Conservation (phyloP, 768 basidiomycete species). For the Suillus alpinus region DNA sequence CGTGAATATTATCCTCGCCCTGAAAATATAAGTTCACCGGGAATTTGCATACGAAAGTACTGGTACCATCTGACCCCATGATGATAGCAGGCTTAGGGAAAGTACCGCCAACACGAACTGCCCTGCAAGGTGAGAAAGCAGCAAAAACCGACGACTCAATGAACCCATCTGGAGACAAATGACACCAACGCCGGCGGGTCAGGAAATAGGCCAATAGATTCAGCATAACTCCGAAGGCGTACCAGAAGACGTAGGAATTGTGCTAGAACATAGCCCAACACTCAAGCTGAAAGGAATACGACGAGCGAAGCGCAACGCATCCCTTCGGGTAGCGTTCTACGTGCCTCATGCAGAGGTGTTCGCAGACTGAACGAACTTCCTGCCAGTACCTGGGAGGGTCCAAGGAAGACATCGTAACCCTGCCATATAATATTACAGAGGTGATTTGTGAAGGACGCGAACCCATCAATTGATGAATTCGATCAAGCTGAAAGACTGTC, state of each 20-base stretch:
- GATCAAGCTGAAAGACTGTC: neutral
- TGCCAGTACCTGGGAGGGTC: neutral
- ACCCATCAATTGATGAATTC: neutral
- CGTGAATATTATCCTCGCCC: neutral
- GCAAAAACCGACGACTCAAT: neutral
- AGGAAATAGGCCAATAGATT: too few relatives aligned
- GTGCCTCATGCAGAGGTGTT: neutral
- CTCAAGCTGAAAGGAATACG: neutral
- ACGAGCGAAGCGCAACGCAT: too few relatives aligned
- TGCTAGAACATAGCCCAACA: neutral
- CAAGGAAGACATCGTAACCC: neutral
- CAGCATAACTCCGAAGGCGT: too few relatives aligned
- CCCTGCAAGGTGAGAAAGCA: too few relatives aligned
- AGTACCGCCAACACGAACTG: too few relatives aligned
- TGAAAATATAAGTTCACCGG: slow-evolving; percentile 5
- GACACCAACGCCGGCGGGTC: neutral
- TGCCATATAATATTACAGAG: neutral
- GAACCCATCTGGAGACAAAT: neutral
- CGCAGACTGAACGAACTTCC: neutral
- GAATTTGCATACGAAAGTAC: neutral
- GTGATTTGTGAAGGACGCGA: neutral
- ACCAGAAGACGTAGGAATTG: neutral
- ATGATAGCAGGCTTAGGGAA: too few relatives aligned
- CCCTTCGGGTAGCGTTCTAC: neutral
- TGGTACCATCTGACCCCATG: too few relatives aligned